phyloP scores from a whole-genome alignment of 208 protist species.

The Acanthamoeba royreba region DNA sequence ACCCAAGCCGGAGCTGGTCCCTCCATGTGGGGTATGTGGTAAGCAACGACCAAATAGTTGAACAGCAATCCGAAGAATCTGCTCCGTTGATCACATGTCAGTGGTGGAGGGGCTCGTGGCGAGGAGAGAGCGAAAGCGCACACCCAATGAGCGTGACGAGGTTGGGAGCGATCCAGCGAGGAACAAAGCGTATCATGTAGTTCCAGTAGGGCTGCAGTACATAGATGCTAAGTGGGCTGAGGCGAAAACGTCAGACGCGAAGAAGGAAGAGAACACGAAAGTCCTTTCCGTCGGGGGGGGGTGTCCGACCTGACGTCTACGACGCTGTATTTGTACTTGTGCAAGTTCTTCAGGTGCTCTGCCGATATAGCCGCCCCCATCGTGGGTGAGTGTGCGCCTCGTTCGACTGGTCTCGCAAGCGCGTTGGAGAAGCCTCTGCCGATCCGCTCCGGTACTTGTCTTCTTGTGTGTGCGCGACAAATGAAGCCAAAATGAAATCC shows the following conservation, averaged over 20 bases:
- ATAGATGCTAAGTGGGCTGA: not conserved
- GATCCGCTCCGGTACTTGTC: too few relatives aligned
- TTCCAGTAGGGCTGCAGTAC: constrained; percentile 25
- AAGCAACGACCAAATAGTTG: not conserved
- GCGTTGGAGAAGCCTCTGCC: too few relatives aligned
- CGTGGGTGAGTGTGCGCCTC: too few relatives aligned
- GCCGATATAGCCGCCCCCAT: not conserved
- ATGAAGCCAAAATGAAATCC: not conserved
- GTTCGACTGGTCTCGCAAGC: too few relatives aligned
- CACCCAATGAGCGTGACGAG: not conserved
- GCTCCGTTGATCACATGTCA: not conserved
- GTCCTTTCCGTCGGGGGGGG: not conserved
- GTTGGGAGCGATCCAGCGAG: not conserved
- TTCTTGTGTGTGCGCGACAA: not conserved
- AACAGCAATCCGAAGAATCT: not conserved
- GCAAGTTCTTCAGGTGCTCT: not conserved
- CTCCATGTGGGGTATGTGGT: not conserved
- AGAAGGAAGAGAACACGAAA: not conserved
- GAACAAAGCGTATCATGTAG: not conserved
- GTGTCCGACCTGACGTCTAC: not conserved
- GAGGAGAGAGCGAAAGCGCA: not conserved
- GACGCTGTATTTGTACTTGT: constrained; percentile 14
- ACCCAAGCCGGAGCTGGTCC: not conserved
- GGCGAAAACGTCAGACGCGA: not conserved
- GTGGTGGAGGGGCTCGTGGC: not conserved